These are phyloP conservation scores for Phytophthora niederhauseri DNA, from an alignment of 352 stramenopile genomes.

Conservation along the genomic window DNA sequence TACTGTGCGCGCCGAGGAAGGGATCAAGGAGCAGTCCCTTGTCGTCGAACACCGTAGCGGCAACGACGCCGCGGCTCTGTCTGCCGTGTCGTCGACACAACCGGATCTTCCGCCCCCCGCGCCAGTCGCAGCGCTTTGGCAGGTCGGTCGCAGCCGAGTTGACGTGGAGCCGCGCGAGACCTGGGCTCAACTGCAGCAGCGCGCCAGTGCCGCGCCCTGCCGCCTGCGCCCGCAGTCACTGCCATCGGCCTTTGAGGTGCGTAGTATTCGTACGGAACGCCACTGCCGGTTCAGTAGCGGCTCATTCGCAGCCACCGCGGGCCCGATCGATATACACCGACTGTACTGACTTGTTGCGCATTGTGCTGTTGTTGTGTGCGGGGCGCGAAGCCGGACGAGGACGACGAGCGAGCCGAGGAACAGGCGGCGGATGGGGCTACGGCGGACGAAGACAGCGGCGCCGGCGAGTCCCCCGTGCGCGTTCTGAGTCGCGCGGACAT, in stretches of 20 bases:
- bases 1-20: conserved; percentile 6
- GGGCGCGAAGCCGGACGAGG: conserved; percentile 23
- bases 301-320: conserved; percentile 10
- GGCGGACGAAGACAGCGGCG: background rate
- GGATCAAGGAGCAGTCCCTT: background rate
- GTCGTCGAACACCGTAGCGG: conserved; percentile 4
- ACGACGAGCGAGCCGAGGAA: conserved; percentile 18
- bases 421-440: background rate
- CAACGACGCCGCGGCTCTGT: conserved; percentile 23
- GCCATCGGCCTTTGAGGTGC: conserved; percentile 49
- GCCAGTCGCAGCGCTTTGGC: conserved; percentile 14
- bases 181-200: conserved; percentile 68
- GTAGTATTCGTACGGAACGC: conserved; percentile 5
- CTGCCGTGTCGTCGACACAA: conserved; percentile 4
- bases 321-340: background rate
- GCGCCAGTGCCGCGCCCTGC: conserved; percentile 50
- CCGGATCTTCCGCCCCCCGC: conserved; percentile 40
- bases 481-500: conserved; percentile 65
- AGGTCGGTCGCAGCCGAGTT: background rate
- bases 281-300: conserved; percentile 4
- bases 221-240: conserved; percentile 51
- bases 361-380: conserved; percentile 32
- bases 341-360: conserved; percentile 4
- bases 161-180: conserved; percentile 54
- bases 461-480: conserved; percentile 29